Evolutionary conservation across 129 eudicot species (phyloP).

Genomic region (Chrysanthemum seticuspe): DNA sequence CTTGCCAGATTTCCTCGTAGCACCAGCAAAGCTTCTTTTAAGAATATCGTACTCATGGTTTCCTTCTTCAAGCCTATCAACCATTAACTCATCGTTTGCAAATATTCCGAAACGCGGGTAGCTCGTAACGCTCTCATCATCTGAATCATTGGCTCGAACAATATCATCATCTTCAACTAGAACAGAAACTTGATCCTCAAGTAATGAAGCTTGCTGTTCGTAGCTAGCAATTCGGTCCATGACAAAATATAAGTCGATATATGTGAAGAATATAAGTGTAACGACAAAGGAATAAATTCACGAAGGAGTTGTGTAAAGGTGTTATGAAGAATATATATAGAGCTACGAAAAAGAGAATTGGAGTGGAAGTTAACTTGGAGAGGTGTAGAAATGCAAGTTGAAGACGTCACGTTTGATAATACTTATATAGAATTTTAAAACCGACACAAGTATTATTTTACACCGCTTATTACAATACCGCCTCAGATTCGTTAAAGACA

Average conservation of each 20-base stretch:
- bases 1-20: neutral
- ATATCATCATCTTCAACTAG: neutral
- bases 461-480: too few relatives aligned
- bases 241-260: neutral
- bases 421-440: too few relatives aligned
- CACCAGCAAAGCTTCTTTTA: conserved; percentile 20
- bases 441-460: too few relatives aligned
- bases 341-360: too few relatives aligned
- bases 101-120: neutral
- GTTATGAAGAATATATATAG: too few relatives aligned
- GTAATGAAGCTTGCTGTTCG: neutral
- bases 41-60: conserved; percentile 12
- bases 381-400: too few relatives aligned
- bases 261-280: neutral
- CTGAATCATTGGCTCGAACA: neutral
- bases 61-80: conserved; percentile 19
- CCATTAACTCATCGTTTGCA: neutral
- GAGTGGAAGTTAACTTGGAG: too few relatives aligned
- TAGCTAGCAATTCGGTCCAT: conserved; percentile 14
- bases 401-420: too few relatives aligned
- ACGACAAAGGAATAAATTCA: too few relatives aligned
- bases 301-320: too few relatives aligned
- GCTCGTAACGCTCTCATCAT: conserved; percentile 1
- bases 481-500: too few relatives aligned
- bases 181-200: conserved; percentile 13